Evolutionary conservation across 306 rosid species (phyloP), one percentile per base, ranked within the genome.

Genomic region (Prunus dulcis): DNA sequence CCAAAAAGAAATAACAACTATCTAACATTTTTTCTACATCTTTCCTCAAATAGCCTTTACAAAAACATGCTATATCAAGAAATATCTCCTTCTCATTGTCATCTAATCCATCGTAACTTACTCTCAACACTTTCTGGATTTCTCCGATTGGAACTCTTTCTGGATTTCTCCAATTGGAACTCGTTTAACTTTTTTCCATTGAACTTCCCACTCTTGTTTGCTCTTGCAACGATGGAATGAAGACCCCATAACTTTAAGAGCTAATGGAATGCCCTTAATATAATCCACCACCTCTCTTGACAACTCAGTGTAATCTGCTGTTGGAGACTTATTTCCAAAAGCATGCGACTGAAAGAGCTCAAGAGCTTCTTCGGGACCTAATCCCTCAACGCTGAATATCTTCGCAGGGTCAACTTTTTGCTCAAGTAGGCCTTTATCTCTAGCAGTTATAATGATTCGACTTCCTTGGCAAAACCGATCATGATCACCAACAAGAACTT

Each of bases 31-130:
- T 0, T 5, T 23, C 0, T 0, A 58, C 30, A 23, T 1, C 1
- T 0, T 5, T 1, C 28, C 3, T 22, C 1, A 0, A 0, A 0
- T 0, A 0, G 30, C 18, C 34, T 58, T 58, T 25, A 5, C 5
- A 0, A 13, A 58, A 58, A 13, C 64, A 23, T 2, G 64, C 64
- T 58, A 23, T 58, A 23, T 58, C 64, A 23, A 58, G 64, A 23
- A 58, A 58, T 58, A 23, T 3, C 9, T 12, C 34, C 4, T 58
- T 22, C 28, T 0, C 64, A 12, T 12, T 0, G 5, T 25, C 0
- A 4, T 0, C 9, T 5, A 58, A 58, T 58, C 34, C 32, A 23
- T 58, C 18, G 4, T 58, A 58, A 25, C 64, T 23, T 12, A 25
- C 0, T 23, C 3, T 23, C 9, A 58, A 58, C 34, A 25, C 32